Percentiles rank a stretch among this genome's conserved stretches.
These are phyloP conservation scores for Mycena vulgaris DNA, from an alignment of 768 basidiomycete genomes.

Conservation along the genomic window DNA sequence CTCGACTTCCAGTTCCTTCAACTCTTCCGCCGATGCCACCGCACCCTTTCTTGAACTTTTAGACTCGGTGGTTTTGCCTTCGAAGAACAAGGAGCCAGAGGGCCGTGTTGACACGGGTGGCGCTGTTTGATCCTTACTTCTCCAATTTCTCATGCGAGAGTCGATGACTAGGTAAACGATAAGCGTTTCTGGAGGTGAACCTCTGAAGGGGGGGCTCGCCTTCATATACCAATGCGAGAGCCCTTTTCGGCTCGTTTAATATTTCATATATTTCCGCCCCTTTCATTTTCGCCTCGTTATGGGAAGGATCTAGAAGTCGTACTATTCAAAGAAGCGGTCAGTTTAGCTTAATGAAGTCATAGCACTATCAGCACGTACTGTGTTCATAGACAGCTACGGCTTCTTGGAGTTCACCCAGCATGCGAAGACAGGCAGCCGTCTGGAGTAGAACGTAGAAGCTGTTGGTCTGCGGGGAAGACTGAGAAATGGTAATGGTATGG, in stretches of 20 bases:
- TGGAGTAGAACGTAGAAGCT: conserved; percentile 80
- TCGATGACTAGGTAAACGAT: conserved; percentile 71
- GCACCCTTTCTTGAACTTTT: too few species aligned
- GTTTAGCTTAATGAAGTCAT: too few species aligned
- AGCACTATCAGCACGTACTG: too few species aligned
- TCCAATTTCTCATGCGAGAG: conserved; percentile 61
- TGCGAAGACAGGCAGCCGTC: conserved; percentile 86
- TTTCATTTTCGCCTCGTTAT: conserved; percentile 90
- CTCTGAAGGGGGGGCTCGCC: too few species aligned
- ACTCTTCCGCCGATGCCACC: conserved; percentile 64
- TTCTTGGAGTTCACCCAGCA: conserved; percentile 81
- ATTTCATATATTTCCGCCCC: conserved; percentile 94
- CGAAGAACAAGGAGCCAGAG: conserved; percentile 30
- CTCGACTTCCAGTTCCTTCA: conserved; percentile 76
- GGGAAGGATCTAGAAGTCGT: conserved; percentile 77
- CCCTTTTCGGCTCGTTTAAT: conserved; percentile 82
- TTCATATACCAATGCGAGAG: conserved; percentile 87
- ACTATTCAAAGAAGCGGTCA: conserved; percentile 72
- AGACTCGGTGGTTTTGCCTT: conserved; percentile 24
- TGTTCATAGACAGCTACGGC: conserved; percentile 90
- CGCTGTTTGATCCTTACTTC: too few species aligned
- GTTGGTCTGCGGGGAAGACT: conserved; percentile 69
- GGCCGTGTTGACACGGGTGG: conserved; percentile 18
- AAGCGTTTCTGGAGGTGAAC: too few species aligned
- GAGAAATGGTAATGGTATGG: background rate